Percentiles rank a stretch among this genome's conserved stretches.
Conservation (phyloP, 495 filamentous ascomycete genomes). For the Lasiosphaeria miniovina region DNA sequence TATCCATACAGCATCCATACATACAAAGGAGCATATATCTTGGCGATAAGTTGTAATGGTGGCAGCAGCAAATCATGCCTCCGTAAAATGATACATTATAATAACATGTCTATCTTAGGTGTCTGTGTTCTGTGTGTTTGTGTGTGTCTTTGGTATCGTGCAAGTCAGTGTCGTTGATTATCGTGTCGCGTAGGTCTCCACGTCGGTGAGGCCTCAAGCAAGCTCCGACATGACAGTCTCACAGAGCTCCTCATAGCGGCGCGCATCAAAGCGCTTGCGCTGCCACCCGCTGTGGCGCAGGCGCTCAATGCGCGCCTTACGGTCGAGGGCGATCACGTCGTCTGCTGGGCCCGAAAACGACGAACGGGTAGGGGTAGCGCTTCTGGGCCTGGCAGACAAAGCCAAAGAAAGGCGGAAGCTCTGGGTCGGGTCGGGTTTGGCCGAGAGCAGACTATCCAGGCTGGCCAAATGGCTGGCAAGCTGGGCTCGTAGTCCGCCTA, state of each 20-base stretch:
- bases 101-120: no score
- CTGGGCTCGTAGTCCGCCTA: conserved; percentile 38
- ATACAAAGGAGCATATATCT: no score
- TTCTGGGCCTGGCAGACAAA: no score
- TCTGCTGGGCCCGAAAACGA: conserved; percentile 10
- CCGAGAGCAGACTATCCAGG: conserved; percentile 34
- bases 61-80: no score
- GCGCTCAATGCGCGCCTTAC: conserved; percentile 44
- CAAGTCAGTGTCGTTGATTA: background rate
- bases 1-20: no score
- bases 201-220: conserved; percentile 4
- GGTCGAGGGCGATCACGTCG: conserved; percentile 29
- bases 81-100: no score
- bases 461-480: conserved; percentile 39
- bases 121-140: no score
- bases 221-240: conserved; percentile 46
- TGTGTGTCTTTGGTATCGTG: background rate
- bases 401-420: background rate
- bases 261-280: conserved; percentile 47
- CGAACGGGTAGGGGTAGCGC: no score
- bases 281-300: conserved; percentile 45
- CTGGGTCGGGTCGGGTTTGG: conserved; percentile 7
- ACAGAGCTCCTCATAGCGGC: conserved; percentile 47
- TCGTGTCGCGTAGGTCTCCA: no score
- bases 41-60: no score